Base-by-base conservation (phyloP, 306 rosid genomes). In the Prunus mira region DNA sequence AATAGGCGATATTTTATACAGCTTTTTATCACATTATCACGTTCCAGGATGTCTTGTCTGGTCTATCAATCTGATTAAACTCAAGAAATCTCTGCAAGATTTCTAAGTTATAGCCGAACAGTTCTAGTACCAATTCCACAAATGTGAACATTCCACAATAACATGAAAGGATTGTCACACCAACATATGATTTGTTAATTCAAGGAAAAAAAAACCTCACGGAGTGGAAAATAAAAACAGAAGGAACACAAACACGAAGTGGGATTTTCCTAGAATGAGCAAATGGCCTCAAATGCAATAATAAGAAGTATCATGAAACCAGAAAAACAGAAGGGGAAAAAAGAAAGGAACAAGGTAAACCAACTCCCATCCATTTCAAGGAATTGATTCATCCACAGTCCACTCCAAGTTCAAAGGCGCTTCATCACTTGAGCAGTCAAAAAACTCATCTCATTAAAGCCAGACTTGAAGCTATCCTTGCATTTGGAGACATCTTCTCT, bases 301-400 rank as follows among this genome's bases (percentile, higher is more conserved):
- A 69, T 30, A 30, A 30, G 32, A 3, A 30, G 4, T 30, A 30
- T 30, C 32, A 30, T 30, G 32, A 30, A 30, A 30, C 1, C 6
- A n/a, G 63, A 32, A 52, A 6, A 4, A 43, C 18, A 66, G 12
- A 2, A 19, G 3, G 56, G 24, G 41, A 28, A 0, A 7, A 30
- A 67, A 72, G 32, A 25, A 7, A 6, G 66, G 12, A 9, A 19
- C 14, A 9, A 7, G 10, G 64, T 70, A 55, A 78, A 75, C 83
- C 83, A 86, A 55, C 75, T 78, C 50, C 75, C 87, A 9, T 86
- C 89, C 79, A 77, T 71, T 66, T 86, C 85, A 17, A 86, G 79
- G 47, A 83, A 83, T 17, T 65, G 67, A 54, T 72, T 75, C 79
- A 80, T 81, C 89, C 87, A 76, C 62, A 30, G 32, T 30, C 32